Conservation (phyloP, 2,329 filamentous ascomycete genomes). For the Cladosporium velox region DNA sequence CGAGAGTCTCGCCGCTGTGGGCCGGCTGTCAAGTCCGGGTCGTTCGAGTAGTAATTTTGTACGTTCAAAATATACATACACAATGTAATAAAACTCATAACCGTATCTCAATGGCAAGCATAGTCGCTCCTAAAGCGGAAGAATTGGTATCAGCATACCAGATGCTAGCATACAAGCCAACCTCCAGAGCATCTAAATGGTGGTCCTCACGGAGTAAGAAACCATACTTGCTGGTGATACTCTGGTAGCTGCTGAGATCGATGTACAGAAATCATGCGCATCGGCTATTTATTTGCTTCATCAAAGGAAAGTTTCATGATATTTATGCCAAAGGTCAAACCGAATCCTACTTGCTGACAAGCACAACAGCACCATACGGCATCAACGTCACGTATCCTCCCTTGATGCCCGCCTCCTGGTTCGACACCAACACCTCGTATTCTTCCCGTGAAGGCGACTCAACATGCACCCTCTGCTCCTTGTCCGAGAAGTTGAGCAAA, state of each 20-base stretch:
- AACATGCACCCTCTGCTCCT: slow-evolving; percentile 31
- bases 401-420: slow-evolving; percentile 23
- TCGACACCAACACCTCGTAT: slow-evolving; percentile 25
- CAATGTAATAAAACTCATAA: too few relatives aligned
- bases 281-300: background rate
- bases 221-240: background rate
- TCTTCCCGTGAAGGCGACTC: slow-evolving; percentile 18
- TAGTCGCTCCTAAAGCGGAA: background rate
- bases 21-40: background rate
- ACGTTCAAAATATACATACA: background rate
- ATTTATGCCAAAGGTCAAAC: background rate
- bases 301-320: background rate
- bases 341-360: slow-evolving; percentile 12
- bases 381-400: slow-evolving; percentile 20
- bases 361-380: slow-evolving; percentile 26
- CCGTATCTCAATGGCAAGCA: background rate
- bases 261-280: background rate
- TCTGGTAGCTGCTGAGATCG: background rate
- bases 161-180: background rate
- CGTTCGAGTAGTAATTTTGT: background rate
- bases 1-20: slow-evolving; percentile 19
- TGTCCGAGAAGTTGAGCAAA: slow-evolving; percentile 45
- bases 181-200: background rate
- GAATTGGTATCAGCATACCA: background rate
- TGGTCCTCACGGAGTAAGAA: background rate